Base-by-base conservation (phyloP, 208 protist species). In the Herpetomonas samuelpessoai region DNA sequence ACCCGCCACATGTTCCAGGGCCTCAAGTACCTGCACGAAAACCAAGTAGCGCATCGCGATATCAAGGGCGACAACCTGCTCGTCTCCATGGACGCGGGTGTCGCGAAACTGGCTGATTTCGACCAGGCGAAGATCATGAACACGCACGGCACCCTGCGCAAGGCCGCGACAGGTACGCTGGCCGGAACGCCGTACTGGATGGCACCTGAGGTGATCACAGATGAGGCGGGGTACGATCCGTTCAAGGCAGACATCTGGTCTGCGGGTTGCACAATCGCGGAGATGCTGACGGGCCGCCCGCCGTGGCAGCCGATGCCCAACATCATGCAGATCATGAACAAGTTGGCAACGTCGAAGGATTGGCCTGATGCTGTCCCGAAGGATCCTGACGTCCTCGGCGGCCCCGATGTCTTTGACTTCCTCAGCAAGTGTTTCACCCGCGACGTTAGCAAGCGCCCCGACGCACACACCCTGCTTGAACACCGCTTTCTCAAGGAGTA, bases 91-190 rank as follows among this genome's bases (percentile, higher is more conserved):
- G 91, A 96, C 72, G 92, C 91, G 1, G 91, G 91, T 25, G 85
- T 86, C 51, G 96, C 98, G 18, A 99, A 99, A 71, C 85, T 99
- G 28, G 96, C 97, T 0, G 98, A 99, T 74, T 99, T 99, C 79
- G 98, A 98, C 54, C 96, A 98, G 45, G 95, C 97, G 3, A 96
- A 96, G 66, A 87, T 92, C 47, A 79, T 98, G 93, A 75, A 93
- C 84, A 88, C 86, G 0, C 77, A 89, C 66, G 76, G 82, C 54
- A 93, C 86, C 3, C 65, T 92, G 24, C 85, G 81, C 86, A 83
- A 87, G 61, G 81, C 84, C 24, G 86, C 84, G 24, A 96, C 96
- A 46, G 92, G 88, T 1, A 95, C 91, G 19, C 48, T 96, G 44
- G 82, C 86, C 4, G 91, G 91, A 27, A 96, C 91, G 12, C 91